Evolutionary conservation across 2,329 filamentous ascomycete species (phyloP), one percentile per base, ranked within the genome.

Genomic region (Colletotrichum incanum): DNA sequence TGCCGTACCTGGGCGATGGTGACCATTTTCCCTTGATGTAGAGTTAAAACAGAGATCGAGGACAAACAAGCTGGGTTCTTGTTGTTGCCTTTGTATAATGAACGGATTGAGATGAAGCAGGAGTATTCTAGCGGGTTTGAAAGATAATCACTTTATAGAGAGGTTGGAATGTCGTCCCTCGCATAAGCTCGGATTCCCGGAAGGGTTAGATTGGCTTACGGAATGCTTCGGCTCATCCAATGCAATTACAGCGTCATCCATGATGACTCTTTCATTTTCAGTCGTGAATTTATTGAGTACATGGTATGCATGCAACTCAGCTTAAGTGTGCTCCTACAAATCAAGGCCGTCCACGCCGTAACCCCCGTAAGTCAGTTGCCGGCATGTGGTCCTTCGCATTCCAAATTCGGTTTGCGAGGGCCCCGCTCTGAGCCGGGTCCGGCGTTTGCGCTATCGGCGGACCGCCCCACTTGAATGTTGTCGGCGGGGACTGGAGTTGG

Each of bases 1-100:
- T 78, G 77, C 67, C 77, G 72, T 16, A 86, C 78, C 62, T 83
- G 76, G 54, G 75, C 76, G 68, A 78, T 77, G 14, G 80, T 73
- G 37, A 84, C 82, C 84, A 83, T 83, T 5, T 26, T 26, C 20
- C 14, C 20, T 50, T 52, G 37, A n/a, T 52, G 43, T 41, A 26
- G 37, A 18, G 18, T 43, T 7, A 9, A 16, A 23, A 9, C n/a
- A 5, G 9, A 49, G 1, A 26, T 4, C 5, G 11, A 14, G n/a
- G 9, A 49, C n/a, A n/a, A n/a, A n/a, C 1, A 20, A n/a, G 43
- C 8, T n/a, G 18, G 20, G 18, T n/a, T 45, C 5, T 45, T 0
- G 1, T 45, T 16, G 8, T 16, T 1, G 26, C 2, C 43, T 2
- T 14, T 45, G 18, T 28, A n/a, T 14, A 11, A 31, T 54, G 8